Base-by-base conservation (phyloP, 1,284 basidiomycete species). In the Pisolithus thermaeus region DNA sequence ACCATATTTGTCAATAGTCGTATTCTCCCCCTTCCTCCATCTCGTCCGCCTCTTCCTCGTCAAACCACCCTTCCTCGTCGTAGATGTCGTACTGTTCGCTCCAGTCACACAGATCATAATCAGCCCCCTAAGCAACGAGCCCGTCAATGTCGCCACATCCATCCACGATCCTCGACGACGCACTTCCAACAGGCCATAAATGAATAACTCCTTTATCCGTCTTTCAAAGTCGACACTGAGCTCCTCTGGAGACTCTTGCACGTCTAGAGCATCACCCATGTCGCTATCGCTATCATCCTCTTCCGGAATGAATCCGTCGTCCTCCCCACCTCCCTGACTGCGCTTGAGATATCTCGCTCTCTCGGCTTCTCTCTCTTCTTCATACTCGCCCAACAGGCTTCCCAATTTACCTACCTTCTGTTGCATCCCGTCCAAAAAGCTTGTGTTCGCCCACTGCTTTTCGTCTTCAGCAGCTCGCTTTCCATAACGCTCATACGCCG, bases 81-180 rank as follows among this genome's bases (percentile, higher is more conserved):
- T 81, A 79, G n/a, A 57, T 65, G 58, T 87, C 87, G 70, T 85
- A 78, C 47, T 70, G 70, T 50, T 91, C 88, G 61, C 82, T 79
- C 85, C 87, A 91, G 61, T 91, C 88, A 1, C 86, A 77, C 47
- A 65, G 64, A 54, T 87, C 84, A 55, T 91, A 91, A 56, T 88
- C 77, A 30, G 83, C 75, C 9, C 75, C 73, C 87, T 90, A 59
- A 22, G 52, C 44, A 32, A n/a, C 30, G 27, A 25, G 14, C 50
- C 22, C 51, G 41, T 58, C 45, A 50, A 32, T 9, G 5, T 16
- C 18, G 8, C 38, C 7, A 12, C 32, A 18, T 9, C 1, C 20
- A 3, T 7, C 36, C 4, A 16, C 6, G 5, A 2, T n/a, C 3
- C 25, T 8, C 25, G 28, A 35, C 50, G 35, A 57, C 82, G 65